These are phyloP conservation scores for Populus ilicifolia DNA, from an alignment of 345 rosid species.

Conservation along the genomic window DNA sequence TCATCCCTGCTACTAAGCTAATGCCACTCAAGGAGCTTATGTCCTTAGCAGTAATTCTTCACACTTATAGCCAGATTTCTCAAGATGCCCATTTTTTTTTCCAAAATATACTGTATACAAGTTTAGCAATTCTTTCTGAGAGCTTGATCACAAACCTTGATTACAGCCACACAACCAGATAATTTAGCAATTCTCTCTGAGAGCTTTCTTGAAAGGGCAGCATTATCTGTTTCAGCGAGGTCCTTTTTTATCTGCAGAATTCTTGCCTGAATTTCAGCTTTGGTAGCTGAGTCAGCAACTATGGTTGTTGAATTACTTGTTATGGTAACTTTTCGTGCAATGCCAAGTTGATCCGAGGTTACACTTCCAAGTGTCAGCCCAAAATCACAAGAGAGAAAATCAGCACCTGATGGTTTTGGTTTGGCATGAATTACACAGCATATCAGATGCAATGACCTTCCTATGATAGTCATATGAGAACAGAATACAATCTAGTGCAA, in stretches of 20 bases:
- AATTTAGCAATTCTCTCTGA: slow-evolving; percentile 85
- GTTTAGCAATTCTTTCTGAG: neutral
- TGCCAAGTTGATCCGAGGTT: slow-evolving; percentile 92
- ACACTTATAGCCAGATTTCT: neutral
- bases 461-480: neutral
- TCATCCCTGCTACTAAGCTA: neutral
- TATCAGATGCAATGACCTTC: neutral
- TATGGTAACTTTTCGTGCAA: slow-evolving; percentile 64
- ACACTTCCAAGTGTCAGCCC: slow-evolving; percentile 52
- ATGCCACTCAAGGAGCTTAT: neutral
- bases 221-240: slow-evolving; percentile 66
- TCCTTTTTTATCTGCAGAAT: slow-evolving; percentile 84
- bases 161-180: slow-evolving; percentile 83
- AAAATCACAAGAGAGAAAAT: slow-evolving; percentile 76
- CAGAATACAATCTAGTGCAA: neutral
- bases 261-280: slow-evolving; percentile 89
- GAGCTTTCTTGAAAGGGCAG: slow-evolving; percentile 55
- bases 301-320: slow-evolving; percentile 75
- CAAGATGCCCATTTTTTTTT: neutral
- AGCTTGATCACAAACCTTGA: slow-evolving; percentile 52
- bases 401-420: slow-evolving; percentile 55
- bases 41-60: neutral
- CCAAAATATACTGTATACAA: neutral
- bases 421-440: slow-evolving; percentile 8
- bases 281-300: slow-evolving; percentile 75